A percentile compares a stretch with the other conserved stretches of the same genome.
Evolutionary conservation across 2,329 filamentous ascomycete genomes (phyloP).

Genomic region (Talaromyces islandicus): DNA sequence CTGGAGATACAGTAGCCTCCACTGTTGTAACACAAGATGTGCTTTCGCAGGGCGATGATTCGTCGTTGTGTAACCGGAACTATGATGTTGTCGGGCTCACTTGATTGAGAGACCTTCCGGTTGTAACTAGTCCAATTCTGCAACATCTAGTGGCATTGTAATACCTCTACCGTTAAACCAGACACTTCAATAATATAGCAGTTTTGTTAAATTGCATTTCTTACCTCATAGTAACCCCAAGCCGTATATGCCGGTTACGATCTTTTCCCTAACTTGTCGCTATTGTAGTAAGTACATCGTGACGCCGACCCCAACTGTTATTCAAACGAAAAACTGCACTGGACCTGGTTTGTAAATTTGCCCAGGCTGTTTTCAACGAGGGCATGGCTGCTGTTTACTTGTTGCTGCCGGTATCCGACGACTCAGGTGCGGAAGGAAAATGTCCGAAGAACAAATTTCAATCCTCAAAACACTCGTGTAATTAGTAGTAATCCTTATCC

Average conservation of each 20-base stretch:
- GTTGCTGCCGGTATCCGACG: background rate
- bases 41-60: background rate
- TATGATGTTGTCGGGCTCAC: conserved; percentile 5
- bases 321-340: too few species aligned
- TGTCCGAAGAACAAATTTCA: background rate
- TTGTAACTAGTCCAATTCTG: background rate
- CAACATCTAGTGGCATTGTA: too few species aligned
- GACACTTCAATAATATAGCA: background rate
- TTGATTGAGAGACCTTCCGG: background rate
- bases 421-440: background rate
- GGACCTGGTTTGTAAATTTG: too few species aligned
- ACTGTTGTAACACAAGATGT: conserved; percentile 2
- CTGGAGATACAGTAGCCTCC: background rate
- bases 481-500: too few species aligned
- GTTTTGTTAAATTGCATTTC: background rate
- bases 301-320: too few species aligned
- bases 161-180: background rate
- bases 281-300: too few species aligned
- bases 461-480: background rate
- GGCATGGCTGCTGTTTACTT: too few species aligned
- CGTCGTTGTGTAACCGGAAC: conserved; percentile 6
- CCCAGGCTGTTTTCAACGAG: too few species aligned
- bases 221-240: background rate
- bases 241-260: too few species aligned
- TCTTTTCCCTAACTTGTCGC: too few species aligned